Conservation (phyloP, 108 stramenopile species). For the Craspedostauros australis region DNA sequence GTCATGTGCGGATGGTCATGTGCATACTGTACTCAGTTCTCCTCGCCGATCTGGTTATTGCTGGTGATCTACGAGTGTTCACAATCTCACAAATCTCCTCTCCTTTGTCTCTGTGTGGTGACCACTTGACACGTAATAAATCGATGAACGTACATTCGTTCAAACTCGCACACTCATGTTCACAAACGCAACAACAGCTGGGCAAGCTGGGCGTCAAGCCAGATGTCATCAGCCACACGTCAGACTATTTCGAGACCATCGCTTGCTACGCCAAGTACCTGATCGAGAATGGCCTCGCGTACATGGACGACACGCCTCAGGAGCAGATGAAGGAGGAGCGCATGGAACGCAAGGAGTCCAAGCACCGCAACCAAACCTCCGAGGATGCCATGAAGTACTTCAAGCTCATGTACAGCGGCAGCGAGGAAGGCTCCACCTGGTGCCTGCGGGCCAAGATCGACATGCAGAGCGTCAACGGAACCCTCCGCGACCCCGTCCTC, state of each 20-base stretch:
- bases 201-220: slow-evolving; percentile 77
- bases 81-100: too few relatives aligned
- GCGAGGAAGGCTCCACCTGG: slow-evolving; percentile 75
- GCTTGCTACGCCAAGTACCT: slow-evolving; percentile 75
- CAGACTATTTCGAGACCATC: slow-evolving; percentile 91
- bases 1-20: too few relatives aligned
- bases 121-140: too few relatives aligned
- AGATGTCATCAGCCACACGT: slow-evolving; percentile 90
- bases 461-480: slow-evolving; percentile 93
- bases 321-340: slow-evolving; percentile 89
- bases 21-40: too few relatives aligned
- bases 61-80: too few relatives aligned
- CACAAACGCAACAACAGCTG: too few relatives aligned
- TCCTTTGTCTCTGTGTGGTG: too few relatives aligned
- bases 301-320: slow-evolving; percentile 99
- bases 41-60: too few relatives aligned
- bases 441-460: slow-evolving; percentile 99
- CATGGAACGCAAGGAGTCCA: slow-evolving; percentile 66
- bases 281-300: slow-evolving; percentile 91
- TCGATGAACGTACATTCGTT: too few relatives aligned
- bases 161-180: too few relatives aligned
- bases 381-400: slow-evolving; percentile 82
- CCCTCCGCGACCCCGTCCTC: slow-evolving; percentile 97
- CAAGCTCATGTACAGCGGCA: slow-evolving; percentile 78
- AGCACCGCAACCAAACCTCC: slow-evolving; percentile 68